Conservation (phyloP, 2,329 filamentous ascomycete species). For the Apiospora kogelbergensis region DNA sequence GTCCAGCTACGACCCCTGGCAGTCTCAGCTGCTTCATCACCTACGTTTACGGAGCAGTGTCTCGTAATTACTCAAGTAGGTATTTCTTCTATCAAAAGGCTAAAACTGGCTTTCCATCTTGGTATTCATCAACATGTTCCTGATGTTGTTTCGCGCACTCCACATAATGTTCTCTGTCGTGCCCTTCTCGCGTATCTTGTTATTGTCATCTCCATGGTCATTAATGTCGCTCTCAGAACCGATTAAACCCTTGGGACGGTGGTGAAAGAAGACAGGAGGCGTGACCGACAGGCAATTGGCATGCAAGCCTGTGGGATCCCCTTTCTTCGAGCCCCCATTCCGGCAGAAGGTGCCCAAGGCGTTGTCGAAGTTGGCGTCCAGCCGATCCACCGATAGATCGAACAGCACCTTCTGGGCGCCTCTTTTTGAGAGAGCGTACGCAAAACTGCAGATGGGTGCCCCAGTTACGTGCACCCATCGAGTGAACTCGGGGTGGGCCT, state of each 20-base stretch:
- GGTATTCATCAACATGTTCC: conserved; percentile 2
- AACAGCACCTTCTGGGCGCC: conserved; percentile 17
- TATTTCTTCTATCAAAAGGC: neutral
- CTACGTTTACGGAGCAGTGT: too few relatives aligned
- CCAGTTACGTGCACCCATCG: conserved; percentile 19
- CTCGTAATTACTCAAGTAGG: neutral
- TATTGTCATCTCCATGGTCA: conserved; percentile 12
- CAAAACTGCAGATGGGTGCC: conserved; percentile 17
- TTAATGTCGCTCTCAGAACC: conserved; percentile 16
- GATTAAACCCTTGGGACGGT: conserved; percentile 12
- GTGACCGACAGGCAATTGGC: conserved; percentile 17
- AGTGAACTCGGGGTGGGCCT: conserved; percentile 10
- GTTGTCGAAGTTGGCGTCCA: conserved; percentile 17
- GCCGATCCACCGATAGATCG: conserved; percentile 16
- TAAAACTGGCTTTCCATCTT: conserved; percentile 9
- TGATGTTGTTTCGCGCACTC: conserved; percentile 15
- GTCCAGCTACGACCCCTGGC: too few relatives aligned
- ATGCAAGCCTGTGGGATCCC: conserved; percentile 14
- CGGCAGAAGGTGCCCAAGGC: conserved; percentile 15
- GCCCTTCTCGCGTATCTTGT: conserved; percentile 12
- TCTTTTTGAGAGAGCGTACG: conserved; percentile 15
- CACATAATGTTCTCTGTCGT: conserved; percentile 18
- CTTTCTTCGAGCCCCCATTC: conserved; percentile 10
- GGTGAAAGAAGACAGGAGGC: conserved; percentile 17
- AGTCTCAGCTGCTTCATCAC: too few relatives aligned